Conservation (phyloP, 257 asterid genomes). For the Osmanthus fragrans region DNA sequence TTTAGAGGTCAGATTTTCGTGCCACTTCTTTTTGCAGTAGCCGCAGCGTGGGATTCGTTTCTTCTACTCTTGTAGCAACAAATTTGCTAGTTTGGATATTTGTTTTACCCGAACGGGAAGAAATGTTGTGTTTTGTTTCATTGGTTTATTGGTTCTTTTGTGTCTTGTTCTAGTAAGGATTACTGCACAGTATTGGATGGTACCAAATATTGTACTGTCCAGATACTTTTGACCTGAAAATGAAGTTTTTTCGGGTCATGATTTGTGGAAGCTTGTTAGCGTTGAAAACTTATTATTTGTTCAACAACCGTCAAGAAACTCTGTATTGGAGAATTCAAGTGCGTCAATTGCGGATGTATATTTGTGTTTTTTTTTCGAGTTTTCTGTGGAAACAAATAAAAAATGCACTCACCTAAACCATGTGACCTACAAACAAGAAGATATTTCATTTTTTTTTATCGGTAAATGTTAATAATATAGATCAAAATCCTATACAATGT, state of each 20-base stretch:
- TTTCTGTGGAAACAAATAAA: no score
- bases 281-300: not conserved
- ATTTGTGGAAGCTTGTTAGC: no score
- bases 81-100: constrained; percentile 10
- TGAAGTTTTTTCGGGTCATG: no score
- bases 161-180: no score
- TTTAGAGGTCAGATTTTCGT: constrained; percentile 42
- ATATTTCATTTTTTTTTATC: no score
- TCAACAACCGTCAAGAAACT: not conserved
- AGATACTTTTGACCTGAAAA: not conserved
- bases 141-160: not conserved
- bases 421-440: no score
- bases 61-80: constrained; percentile 35
- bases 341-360: not conserved
- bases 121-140: not conserved
- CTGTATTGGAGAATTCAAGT: no score
- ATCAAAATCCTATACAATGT: no score
- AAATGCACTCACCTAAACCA: not conserved
- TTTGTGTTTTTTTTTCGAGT: not conserved
- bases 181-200: no score
- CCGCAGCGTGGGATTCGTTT: constrained; percentile 61
- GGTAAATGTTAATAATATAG: no score
- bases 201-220: not conserved
- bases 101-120: constrained; percentile 38
- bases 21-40: constrained; percentile 64